Percentiles rank a stretch among this genome's conserved stretches.
These are phyloP conservation scores for Capsicum baccatum DNA, from an alignment of 257 asterid species.

Conservation along the genomic window DNA sequence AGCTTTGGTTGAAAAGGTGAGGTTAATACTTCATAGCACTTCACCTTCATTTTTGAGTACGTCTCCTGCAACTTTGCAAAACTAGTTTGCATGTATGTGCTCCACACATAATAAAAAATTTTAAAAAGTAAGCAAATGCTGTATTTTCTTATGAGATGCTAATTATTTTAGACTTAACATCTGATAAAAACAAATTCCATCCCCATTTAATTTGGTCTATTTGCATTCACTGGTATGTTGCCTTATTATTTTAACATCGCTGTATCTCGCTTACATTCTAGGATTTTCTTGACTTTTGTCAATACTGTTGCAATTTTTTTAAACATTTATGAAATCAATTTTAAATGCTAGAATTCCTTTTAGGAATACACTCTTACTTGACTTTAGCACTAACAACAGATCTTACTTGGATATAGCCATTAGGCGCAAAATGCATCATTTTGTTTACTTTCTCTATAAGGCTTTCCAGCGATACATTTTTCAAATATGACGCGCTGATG, in stretches of 20 bases:
- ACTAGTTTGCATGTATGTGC: conserved; percentile 15
- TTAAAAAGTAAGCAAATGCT: background rate
- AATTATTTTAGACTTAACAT: background rate
- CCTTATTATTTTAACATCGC: no score
- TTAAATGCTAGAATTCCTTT: background rate
- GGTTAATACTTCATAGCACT: conserved; percentile 30
- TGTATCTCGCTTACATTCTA: no score
- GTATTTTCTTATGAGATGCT: background rate
- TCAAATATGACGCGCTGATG: background rate
- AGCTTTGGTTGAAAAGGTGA: conserved; percentile 87
- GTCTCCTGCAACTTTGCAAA: background rate
- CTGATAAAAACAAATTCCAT: background rate
- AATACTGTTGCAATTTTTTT: no score
- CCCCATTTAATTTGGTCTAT: no score
- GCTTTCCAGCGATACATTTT: background rate
- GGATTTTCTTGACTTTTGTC: no score
- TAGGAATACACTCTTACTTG: background rate
- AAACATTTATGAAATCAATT: no score
- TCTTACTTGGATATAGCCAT: background rate
- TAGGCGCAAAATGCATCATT: conserved; percentile 15
- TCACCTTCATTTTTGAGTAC: conserved; percentile 7
- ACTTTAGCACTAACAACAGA: background rate
- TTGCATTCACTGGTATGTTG: no score
- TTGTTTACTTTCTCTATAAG: conserved; percentile 5
- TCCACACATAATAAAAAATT: background rate